Base-by-base conservation (phyloP, 768 basidiomycete species). In the Hortiboletus flavorubellus region DNA sequence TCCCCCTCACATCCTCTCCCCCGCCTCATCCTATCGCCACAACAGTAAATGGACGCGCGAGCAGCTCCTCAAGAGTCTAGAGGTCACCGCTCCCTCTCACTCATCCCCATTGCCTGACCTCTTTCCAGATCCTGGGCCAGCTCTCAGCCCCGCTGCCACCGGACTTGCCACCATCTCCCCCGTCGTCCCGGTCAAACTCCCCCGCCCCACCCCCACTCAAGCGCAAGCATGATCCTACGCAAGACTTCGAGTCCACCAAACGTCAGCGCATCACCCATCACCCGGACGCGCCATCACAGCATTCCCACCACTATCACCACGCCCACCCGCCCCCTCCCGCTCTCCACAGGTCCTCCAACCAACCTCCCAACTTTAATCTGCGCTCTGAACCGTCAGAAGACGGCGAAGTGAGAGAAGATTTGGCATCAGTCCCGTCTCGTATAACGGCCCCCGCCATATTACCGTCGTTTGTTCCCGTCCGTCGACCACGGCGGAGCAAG, bases 401-500 rank as follows among this genome's bases (percentile, higher is more conserved):
- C 54, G 78, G 79, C 37, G 78, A 78, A 58, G 71, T 80, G 9
- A 72, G 69, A 53, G 79, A 79, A 53, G 79, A 78, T 8, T 38
- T 65, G 16, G 58, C 48, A 12, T 51, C 63, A 43, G 16, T 68
- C 42, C 43, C 62, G n/a, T 34, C 60, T 51, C 65, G 58, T 34
- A 55, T 64, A 45, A 55, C 67, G 45, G 67, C 66, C 39, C 67
- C 62, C 63, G 64, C 69, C 56, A 71, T 63, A 63, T 62, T 70
- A 67, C 70, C 66, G 14, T 63, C 62, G 31, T 65, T 62, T 59
- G 79, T 84, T 18, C 87, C 87, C 55, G 79, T 88, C 55, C 81
- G 85, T 46, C 78, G 86, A 12, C 86, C 87, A 8, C 83, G 83
- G 64, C 82, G 84, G 47, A 84, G 86, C 57, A 78, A 77, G 66